These are phyloP conservation scores for Phlyctochytrium arcticum DNA, from an alignment of 192 early-diverging fungal species.

Conservation along the genomic window DNA sequence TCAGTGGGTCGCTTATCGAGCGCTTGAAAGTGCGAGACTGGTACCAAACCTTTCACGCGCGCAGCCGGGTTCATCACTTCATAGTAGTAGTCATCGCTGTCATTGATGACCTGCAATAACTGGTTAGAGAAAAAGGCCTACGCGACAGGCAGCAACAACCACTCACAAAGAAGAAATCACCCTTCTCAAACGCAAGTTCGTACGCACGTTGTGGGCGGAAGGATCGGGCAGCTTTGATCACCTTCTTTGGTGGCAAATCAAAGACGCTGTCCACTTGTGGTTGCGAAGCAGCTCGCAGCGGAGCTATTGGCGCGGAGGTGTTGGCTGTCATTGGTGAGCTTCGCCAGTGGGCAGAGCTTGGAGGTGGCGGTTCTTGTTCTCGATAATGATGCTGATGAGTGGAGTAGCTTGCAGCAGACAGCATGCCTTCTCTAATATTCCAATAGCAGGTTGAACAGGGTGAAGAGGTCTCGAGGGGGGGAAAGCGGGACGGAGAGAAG, in stretches of 20 bases:
- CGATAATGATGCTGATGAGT: too few relatives aligned
- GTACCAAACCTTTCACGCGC: slow-evolving; percentile 33
- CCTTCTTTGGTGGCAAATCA: slow-evolving; percentile 41
- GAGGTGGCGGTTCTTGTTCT: too few relatives aligned
- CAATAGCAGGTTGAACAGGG: too few relatives aligned
- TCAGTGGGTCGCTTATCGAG: slow-evolving; percentile 15
- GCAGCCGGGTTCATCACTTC: slow-evolving; percentile 44
- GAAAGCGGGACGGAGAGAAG: too few relatives aligned
- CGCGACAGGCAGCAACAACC: neutral
- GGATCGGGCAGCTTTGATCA: slow-evolving; percentile 25
- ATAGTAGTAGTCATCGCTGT: slow-evolving; percentile 22
- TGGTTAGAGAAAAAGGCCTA: neutral
- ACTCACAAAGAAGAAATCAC: slow-evolving; percentile 53
- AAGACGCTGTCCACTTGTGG: slow-evolving; percentile 29
- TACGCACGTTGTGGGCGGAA: slow-evolving; percentile 21
- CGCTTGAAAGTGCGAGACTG: slow-evolving; percentile 24
- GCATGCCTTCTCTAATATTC: too few relatives aligned
- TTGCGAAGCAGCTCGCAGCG: too few relatives aligned
- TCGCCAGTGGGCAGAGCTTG: too few relatives aligned
- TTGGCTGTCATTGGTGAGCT: too few relatives aligned
- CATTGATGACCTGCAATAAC: slow-evolving; percentile 31
- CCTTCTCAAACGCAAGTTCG: slow-evolving; percentile 36
- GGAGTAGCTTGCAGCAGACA: too few relatives aligned
- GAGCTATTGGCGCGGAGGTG: too few relatives aligned
- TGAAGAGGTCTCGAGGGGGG: too few relatives aligned